Evolutionary conservation across 345 rosid genomes (phyloP), one percentile per base, ranked within the genome.

Genomic region (Aquilaria sinensis): DNA sequence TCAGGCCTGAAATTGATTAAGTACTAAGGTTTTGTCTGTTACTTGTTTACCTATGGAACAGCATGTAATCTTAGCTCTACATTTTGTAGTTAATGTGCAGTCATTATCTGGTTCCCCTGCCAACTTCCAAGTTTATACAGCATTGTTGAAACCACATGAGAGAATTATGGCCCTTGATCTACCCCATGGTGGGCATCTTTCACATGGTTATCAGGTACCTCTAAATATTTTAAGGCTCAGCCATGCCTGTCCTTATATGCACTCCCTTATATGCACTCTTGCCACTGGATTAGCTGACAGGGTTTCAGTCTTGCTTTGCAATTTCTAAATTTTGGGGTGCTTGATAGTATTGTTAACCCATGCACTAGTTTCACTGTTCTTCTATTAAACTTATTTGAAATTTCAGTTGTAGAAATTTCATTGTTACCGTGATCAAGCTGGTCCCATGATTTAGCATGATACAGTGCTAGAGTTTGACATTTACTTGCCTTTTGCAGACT

Each of bases 161-260:
- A 77, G 98, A 80, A 93, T 93, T 70, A 89, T 93, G 98, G 96
- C 96, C 7, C 93, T 93, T 72, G 98, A 93, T 70, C 82, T 93
- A 47, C 98, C 98, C 51, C 98, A 93, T 80, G 98, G 98, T 12
- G 98, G 98, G 33, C 98, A 93, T 80, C 97, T 93, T 79, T 93
- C 98, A 64, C 98, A 93, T 72, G 98, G 98, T 76, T 93, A 89
- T 70, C 97, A 93, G 97, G 98, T 92, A 66, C 77, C 29, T 62
- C 32, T 3, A 4, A 53, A 53, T 1, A 61, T 12, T 13, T 56
- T 29, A 33, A 31, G 13, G 32, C 23, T 58, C 13, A 14, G 37
- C 51, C n/a, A 23, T 62, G 5, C 9, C 30, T 31, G 11, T 32
- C 43, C 43, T 4, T 8, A 37, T 37, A 37, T 37, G 43, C 43